Evolutionary conservation across 2,329 filamentous ascomycete genomes (phyloP).

Genomic region (Paecilomyces fulvus): DNA sequence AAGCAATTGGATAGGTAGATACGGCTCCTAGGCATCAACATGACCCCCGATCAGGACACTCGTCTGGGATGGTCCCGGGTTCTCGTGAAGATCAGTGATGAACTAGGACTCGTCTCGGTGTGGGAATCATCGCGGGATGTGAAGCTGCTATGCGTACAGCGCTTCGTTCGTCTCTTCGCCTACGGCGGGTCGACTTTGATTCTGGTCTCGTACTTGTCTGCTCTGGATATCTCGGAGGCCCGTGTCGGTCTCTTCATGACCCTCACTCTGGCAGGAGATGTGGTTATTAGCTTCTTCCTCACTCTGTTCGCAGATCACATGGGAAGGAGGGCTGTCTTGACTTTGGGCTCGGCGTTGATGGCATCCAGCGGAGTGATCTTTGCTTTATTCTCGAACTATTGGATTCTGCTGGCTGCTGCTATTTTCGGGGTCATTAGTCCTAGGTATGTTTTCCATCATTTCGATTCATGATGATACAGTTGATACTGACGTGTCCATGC

Average conservation of each 20-base stretch:
- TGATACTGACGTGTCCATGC: not conserved
- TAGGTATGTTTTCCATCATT: constrained; percentile 23
- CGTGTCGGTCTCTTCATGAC: constrained; percentile 59
- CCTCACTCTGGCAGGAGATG: constrained; percentile 53
- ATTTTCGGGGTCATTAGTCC: constrained; percentile 55
- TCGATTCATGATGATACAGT: constrained; percentile 5
- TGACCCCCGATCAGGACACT: not conserved
- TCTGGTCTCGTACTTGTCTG: constrained; percentile 53
- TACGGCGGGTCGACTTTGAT: constrained; percentile 54
- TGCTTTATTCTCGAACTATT: constrained; percentile 48
- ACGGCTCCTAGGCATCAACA: not conserved
- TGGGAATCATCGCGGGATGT: constrained; percentile 29
- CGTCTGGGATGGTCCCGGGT: not conserved
- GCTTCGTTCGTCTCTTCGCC: constrained; percentile 51
- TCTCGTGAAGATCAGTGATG: constrained; percentile 13
- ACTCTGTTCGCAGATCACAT: constrained; percentile 52
- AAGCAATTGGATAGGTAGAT: not conserved
- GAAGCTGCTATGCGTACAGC: constrained; percentile 32
- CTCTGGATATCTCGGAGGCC: constrained; percentile 47
- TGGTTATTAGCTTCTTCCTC: constrained; percentile 48
- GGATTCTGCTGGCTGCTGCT: constrained; percentile 50
- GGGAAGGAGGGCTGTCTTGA: constrained; percentile 48
- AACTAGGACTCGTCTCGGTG: constrained; percentile 30
- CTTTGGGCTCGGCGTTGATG: constrained; percentile 50
- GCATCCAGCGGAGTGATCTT: constrained; percentile 48